phyloP scores from a whole-genome alignment of 1,139 yeast species.

The Wickerhamomyces sp. region DNA sequence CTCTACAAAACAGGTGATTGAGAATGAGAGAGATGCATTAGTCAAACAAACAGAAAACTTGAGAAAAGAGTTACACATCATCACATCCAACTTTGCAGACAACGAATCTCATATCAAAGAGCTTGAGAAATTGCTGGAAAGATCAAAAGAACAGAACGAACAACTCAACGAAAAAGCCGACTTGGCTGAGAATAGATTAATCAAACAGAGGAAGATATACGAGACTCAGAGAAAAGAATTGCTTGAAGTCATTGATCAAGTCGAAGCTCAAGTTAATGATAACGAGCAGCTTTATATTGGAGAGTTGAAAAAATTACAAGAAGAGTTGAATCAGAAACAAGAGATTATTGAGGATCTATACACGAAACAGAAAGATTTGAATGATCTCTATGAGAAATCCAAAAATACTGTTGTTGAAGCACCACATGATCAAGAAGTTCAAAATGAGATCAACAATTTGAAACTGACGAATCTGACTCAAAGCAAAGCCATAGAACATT shows the following conservation, averaged over 20 bases:
- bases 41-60: slow-evolving; percentile 9
- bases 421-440: slow-evolving; percentile 3
- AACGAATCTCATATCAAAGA: slow-evolving; percentile 9
- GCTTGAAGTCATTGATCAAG: slow-evolving; percentile 49
- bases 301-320: slow-evolving; percentile 24
- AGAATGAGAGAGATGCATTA: slow-evolving; percentile 16
- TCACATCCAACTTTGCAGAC: slow-evolving; percentile 9
- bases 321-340: slow-evolving; percentile 21
- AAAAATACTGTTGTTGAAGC: slow-evolving; percentile 1
- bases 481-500: slow-evolving; percentile 12
- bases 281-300: slow-evolving; percentile 27
- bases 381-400: slow-evolving; percentile 10
- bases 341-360: slow-evolving; percentile 14
- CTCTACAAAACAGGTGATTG: slow-evolving; percentile 15
- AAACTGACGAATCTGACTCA: slow-evolving; percentile 14
- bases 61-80: slow-evolving; percentile 8
- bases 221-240: slow-evolving; percentile 54
- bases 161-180: slow-evolving; percentile 13
- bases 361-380: slow-evolving; percentile 7
- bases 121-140: slow-evolving; percentile 11
- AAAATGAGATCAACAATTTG: slow-evolving; percentile 11
- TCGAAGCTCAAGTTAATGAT: slow-evolving; percentile 36
- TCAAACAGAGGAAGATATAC: slow-evolving; percentile 39
- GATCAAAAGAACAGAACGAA: slow-evolving; percentile 7
- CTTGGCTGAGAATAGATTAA: slow-evolving; percentile 26